phyloP scores from a whole-genome alignment of 805 yeast species.

The Alloascoidea hylecoeti region DNA sequence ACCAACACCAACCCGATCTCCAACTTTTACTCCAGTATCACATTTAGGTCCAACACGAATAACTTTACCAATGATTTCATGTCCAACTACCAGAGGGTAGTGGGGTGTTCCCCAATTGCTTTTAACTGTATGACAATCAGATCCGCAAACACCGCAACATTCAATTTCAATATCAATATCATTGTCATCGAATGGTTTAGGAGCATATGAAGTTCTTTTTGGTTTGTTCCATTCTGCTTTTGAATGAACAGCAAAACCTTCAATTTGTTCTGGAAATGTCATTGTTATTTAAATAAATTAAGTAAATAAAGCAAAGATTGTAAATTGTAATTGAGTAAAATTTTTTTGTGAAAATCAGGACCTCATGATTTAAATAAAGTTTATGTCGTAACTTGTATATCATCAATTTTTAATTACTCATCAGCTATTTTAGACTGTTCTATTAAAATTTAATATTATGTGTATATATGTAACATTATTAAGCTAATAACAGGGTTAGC shows the following conservation, averaged over 20 bases:
- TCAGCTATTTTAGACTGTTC: no score
- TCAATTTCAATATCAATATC: constrained; percentile 47
- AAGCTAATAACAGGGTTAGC: no score
- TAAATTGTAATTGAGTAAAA: no score
- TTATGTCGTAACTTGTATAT: no score
- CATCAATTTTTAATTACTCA: no score
- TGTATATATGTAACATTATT: no score
- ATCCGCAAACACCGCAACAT: constrained; percentile 57
- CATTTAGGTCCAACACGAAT: constrained; percentile 38
- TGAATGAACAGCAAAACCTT: constrained; percentile 43
- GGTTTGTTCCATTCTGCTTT: constrained; percentile 42
- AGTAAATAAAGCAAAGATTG: no score
- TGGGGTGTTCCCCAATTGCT: constrained; percentile 34
- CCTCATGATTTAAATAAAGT: no score
- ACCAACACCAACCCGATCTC: constrained; percentile 74
- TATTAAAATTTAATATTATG: no score
- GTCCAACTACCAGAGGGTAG: constrained; percentile 36
- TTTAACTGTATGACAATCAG: constrained; percentile 37
- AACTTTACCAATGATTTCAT: constrained; percentile 51
- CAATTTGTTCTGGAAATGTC: constrained; percentile 39
- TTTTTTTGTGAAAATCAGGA: no score
- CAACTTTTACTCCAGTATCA: constrained; percentile 35
- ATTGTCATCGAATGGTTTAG: constrained; percentile 26
- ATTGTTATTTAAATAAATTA: constrained; percentile 8
- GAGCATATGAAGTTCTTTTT: constrained; percentile 31